Base-by-base conservation (phyloP, 2,329 filamentous ascomycete species). In the Thelonectria discophora region DNA sequence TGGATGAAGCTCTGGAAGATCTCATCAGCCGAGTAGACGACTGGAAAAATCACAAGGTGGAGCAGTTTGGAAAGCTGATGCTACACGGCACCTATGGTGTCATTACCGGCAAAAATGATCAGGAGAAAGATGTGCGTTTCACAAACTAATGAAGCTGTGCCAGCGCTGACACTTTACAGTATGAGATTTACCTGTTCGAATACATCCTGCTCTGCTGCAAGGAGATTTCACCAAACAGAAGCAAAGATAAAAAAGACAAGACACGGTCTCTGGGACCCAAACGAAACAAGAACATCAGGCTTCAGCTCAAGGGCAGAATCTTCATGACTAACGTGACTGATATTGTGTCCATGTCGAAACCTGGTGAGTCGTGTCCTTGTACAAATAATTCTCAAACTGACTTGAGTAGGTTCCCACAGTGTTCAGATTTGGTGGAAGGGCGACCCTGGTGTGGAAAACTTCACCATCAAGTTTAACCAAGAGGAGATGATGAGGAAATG, bases 251-350 rank as follows among this genome's bases (percentile, higher is more conserved):
- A 74, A 89, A 87, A 70, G 88, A 89, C 73, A 88, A 87, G 73
- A 85, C 84, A 5, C 81, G 81, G 58, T 84, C 84, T 0, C 80
- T 80, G 2, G 80, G 77, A 7, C 84, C 87, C 60, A 92, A 88
- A 48, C 79, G 80, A 47, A 87, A 85, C 72, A 89, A 87, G 75
- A 91, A 87, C 71, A 90, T 90, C 43, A 97, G 94, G 78, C 83
- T 98, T 63, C 94, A 97, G 77, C 84, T 99, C 30, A 99, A 99
- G 78, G 95, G 95, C 40, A 88, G 95, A 53, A 99, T 99, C 72
- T 98, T 97, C 80, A 98, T 99, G 94, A 93, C 94, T 69, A 99
- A 99, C 73, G 94, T 99, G 56, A 98, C 94, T 40, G 93, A 97
- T 76, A 90, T 97, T n/a, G 83, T 97, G 43, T 94, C 91, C 17